These are phyloP conservation scores for Penicillium flavigenum DNA, from an alignment of 495 filamentous ascomycete species.

Conservation along the genomic window DNA sequence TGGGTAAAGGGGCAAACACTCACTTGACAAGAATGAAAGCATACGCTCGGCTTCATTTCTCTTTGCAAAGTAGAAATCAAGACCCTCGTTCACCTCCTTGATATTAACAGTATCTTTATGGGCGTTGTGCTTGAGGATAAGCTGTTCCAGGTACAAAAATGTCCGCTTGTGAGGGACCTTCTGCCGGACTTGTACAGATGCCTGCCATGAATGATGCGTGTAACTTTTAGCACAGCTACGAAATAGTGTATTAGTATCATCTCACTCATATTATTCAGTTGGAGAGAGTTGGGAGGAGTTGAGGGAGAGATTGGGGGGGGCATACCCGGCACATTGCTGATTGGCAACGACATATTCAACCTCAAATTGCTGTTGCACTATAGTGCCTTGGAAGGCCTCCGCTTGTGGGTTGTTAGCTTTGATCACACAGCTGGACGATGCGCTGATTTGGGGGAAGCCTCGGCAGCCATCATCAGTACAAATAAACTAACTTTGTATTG, in stretches of 20 bases:
- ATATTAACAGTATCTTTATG: constrained; percentile 96
- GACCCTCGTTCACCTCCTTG: constrained; percentile 87
- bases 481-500: constrained; percentile 47
- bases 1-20: too few species aligned
- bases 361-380: constrained; percentile 92
- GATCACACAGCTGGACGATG: neutral
- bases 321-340: constrained; percentile 54
- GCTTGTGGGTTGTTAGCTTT: constrained; percentile 10
- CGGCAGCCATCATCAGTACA: neutral
- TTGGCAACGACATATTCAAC: constrained; percentile 85
- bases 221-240: constrained; percentile 85
- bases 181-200: constrained; percentile 88
- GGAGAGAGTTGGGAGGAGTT: too few species aligned
- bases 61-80: constrained; percentile 81
- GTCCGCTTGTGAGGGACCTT: constrained; percentile 97
- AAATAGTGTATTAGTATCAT: too few species aligned
- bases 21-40: neutral
- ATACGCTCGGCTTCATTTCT: neutral
- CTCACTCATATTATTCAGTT: neutral
- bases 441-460: neutral
- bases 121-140: constrained; percentile 89
- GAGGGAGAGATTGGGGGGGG: too few species aligned
- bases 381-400: constrained; percentile 68
- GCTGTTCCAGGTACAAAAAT: constrained; percentile 93
- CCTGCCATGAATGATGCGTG: constrained; percentile 87